Evolutionary conservation across 805 yeast genomes (phyloP), one percentile per base, ranked within the genome.

Genomic region (Saitoella complicata): DNA sequence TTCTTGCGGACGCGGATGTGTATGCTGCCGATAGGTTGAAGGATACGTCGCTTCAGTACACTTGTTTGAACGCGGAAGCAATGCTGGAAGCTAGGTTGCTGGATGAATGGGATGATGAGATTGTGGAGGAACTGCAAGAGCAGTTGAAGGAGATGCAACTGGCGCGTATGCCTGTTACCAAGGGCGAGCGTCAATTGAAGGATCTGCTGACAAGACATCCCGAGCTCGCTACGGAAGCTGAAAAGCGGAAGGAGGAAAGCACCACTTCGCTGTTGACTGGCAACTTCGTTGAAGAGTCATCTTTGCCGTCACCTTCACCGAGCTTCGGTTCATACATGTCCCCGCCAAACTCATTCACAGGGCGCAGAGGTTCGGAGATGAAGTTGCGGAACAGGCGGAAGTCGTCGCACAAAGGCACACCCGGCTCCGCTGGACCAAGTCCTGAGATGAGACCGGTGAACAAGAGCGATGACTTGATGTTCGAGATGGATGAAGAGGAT

Each of bases 11-110:
- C 53, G 70, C 93, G 0, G 68, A 68, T 40, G 53, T 61, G 12
- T 61, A 69, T 40, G 59, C 69, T 13, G 80, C 85, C 5, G 57
- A 60, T 8, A 72, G 77, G 50, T 58, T 86, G 35, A 66, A 75
- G 48, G 66, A 68, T 42, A 71, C 73, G 44, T 74, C 94, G 55
- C 62, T 78, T 30, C 77, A 84, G 78, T 80, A 72, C 51, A 65
- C 83, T 8, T 75, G 72, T 51, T 68, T 72, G 50, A 83, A 84
- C 56, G 61, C 81, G 45, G 85, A 77, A 32, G 55, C 74, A 3
- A 53, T 82, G 10, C 61, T 85, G 33, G 70, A 75, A 44, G 78
- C 76, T 21, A 60, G 50, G 49, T 45, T 40, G 6, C 42, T 48
- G 29, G 21, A 21, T 6, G 9, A 37, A 12, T 37, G 46, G 5